Base-by-base conservation (phyloP, 2,329 filamentous ascomycete genomes). In the Alternaria panax region DNA sequence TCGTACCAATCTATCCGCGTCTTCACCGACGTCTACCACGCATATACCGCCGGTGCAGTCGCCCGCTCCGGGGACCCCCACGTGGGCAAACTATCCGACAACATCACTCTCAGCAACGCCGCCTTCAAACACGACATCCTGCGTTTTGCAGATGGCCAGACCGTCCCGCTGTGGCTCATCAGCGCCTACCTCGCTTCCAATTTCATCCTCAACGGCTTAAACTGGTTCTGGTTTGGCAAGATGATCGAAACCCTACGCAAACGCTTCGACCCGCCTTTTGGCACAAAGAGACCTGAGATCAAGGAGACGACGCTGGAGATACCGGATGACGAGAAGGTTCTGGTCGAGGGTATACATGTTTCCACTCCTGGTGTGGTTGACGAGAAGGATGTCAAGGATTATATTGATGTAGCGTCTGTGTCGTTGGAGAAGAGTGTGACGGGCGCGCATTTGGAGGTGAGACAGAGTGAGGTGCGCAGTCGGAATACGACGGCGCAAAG, bases 221-320 rank as follows among this genome's bases (percentile, higher is more conserved):
- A 96, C 79, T 88, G 91, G 71, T 91, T 89, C 79, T 96, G 92
- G 92, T 95, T 94, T 75, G 83, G 87, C 72, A 92, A 92, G 85
- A 96, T 96, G 92, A 88, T 96, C 63, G 84, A 87, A 60, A 91
- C 92, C 8, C 87, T 95, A 12, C 84, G 88, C 60, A 93, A 91
- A 81, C 85, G 92, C 25, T 95, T 95, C 73, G 84, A 87, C 60
- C 82, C 83, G 78, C 89, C 82, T 6, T 74, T 80, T 16, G 82
- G 82, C 40, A 84, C 82, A 11, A 64, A 62, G 12, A 72, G 67
- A n/a, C 56, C 67, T 1, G 66, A 70, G 42, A 62, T 60, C 40
- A 65, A 62, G 38, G 59, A 70, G 24, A 47, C 50, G 20, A 32
- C 60, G 16, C 54, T 60, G 30, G 52, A 64, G 4, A 62, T 65